A percentile compares a stretch with the other conserved stretches of the same genome.
Evolutionary conservation across 75 land plant genomes (phyloP).

Genomic region (Azolla pinnata): DNA sequence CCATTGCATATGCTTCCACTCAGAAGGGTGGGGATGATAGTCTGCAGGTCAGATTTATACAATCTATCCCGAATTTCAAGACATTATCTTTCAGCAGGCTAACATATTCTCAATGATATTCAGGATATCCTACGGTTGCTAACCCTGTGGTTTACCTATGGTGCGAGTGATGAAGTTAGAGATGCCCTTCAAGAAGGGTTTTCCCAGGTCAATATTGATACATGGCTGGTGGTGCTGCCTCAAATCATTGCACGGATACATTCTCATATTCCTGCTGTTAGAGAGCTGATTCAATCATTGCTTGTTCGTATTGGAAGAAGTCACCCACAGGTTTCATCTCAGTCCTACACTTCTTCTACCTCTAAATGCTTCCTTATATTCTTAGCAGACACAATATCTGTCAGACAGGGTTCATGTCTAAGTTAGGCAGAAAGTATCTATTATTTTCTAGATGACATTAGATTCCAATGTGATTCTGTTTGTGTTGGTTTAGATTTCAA

Average conservation of each 20-base stretch:
- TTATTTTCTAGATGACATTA: too few relatives aligned
- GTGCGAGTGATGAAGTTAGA: slow-evolving; percentile 82
- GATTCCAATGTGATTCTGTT: too few relatives aligned
- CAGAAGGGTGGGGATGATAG: slow-evolving; percentile 92
- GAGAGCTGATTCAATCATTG: slow-evolving; percentile 77
- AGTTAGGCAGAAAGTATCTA: too few relatives aligned
- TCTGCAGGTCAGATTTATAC: slow-evolving; percentile 56
- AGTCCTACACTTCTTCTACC: too few relatives aligned
- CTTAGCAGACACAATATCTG: too few relatives aligned
- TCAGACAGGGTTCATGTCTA: too few relatives aligned
- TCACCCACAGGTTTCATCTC: slow-evolving; percentile 99
- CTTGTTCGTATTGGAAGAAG: slow-evolving; percentile 73
- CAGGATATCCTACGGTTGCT: slow-evolving; percentile 98
- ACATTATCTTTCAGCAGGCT: too few relatives aligned
- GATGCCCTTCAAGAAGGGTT: slow-evolving; percentile 81
- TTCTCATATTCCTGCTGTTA: slow-evolving; percentile 90
- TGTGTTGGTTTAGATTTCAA: too few relatives aligned
- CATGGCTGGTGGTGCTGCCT: slow-evolving; percentile 90
- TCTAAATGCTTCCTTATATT: too few relatives aligned
- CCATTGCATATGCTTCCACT: slow-evolving; percentile 82
- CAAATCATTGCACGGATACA: slow-evolving; percentile 98
- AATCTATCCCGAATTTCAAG: not conserved
- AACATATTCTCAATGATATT: not conserved
- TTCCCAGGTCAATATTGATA: slow-evolving; percentile 62
- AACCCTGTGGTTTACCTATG: slow-evolving; percentile 97